phyloP scores from a whole-genome alignment of 75 land plant genomes.

The Cupressus sempervirens region DNA sequence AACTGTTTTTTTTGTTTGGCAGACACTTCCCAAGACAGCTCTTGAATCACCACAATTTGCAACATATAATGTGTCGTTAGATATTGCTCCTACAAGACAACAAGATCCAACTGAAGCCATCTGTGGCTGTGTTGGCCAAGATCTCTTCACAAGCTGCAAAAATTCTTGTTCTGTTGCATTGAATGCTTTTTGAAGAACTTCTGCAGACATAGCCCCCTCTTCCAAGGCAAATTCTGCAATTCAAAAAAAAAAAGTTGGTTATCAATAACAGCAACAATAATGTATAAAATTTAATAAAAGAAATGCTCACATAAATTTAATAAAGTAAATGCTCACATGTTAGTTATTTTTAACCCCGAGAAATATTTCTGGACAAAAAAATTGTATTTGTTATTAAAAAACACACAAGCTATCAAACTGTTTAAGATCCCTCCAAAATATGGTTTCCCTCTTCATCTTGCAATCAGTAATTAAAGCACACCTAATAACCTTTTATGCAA shows the following conservation, averaged over 20 bases:
- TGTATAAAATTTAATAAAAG: not conserved
- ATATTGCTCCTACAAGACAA: conserved; percentile 69
- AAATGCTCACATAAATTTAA: not conserved
- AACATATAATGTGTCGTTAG: conserved; percentile 39
- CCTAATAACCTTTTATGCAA: not conserved
- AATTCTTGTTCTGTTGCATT: conserved; percentile 68
- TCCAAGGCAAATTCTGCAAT: conserved; percentile 31
- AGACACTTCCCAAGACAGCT: conserved; percentile 24
- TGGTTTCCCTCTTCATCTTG: not conserved
- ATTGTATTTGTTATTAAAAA: not conserved
- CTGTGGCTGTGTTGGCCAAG: conserved; percentile 44
- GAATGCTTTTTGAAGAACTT: conserved; percentile 66
- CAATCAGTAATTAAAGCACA: not conserved
- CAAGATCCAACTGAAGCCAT: conserved; percentile 85
- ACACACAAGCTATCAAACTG: not conserved
- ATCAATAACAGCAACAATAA: not conserved
- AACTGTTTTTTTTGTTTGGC: conserved; percentile 10
- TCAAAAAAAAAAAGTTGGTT: not conserved
- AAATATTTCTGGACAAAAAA: not conserved
- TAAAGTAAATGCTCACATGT: not conserved
- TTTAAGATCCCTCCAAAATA: not conserved
- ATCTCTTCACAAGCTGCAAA: conserved; percentile 42
- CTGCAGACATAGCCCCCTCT: conserved; percentile 59
- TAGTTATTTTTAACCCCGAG: not conserved
- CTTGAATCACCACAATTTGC: conserved; percentile 81